These are phyloP conservation scores for Pythium aristosporum DNA, from an alignment of 352 stramenopile genomes.

Conservation along the genomic window DNA sequence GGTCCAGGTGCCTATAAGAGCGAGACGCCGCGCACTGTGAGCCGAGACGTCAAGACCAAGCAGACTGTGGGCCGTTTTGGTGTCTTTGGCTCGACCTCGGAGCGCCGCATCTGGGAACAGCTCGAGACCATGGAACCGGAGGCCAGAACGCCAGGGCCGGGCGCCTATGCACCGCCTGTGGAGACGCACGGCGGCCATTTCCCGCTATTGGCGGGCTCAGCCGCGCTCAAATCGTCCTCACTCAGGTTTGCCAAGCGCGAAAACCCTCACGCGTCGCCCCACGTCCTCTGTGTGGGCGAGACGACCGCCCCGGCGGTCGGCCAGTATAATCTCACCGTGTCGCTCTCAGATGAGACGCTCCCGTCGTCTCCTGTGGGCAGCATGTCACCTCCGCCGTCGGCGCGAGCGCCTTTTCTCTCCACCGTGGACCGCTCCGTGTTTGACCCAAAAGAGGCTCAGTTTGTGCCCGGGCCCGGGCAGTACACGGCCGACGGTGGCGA, in stretches of 20 bases:
- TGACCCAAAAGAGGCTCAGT: conserved; percentile 22
- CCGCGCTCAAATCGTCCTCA: conserved; percentile 62
- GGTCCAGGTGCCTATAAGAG: conserved; percentile 59
- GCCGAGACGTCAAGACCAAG: conserved; percentile 45
- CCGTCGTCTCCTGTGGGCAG: background rate
- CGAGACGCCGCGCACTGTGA: conserved; percentile 61
- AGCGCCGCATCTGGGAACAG: conserved; percentile 67
- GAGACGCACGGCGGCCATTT: conserved; percentile 39
- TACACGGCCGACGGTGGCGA: conserved; percentile 6
- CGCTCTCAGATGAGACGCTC: background rate
- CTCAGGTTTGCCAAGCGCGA: conserved; percentile 42
- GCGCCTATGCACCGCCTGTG: conserved; percentile 41
- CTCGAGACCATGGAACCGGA: conserved; percentile 49
- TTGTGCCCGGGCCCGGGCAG: conserved; percentile 32
- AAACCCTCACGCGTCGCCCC: conserved; percentile 44
- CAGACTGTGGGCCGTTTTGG: conserved; percentile 60
- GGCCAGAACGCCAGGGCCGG: conserved; percentile 52
- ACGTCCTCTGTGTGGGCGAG: conserved; percentile 52
- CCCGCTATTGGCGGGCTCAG: conserved; percentile 38
- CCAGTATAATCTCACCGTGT: conserved; percentile 26
- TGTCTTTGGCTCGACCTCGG: conserved; percentile 72
- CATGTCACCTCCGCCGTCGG: conserved; percentile 13
- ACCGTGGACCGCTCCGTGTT: conserved; percentile 24
- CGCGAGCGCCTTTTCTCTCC: conserved; percentile 28
- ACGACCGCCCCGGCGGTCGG: conserved; percentile 43